Conservation (phyloP, 2,329 filamentous ascomycete genomes). For the Fusarium citri region DNA sequence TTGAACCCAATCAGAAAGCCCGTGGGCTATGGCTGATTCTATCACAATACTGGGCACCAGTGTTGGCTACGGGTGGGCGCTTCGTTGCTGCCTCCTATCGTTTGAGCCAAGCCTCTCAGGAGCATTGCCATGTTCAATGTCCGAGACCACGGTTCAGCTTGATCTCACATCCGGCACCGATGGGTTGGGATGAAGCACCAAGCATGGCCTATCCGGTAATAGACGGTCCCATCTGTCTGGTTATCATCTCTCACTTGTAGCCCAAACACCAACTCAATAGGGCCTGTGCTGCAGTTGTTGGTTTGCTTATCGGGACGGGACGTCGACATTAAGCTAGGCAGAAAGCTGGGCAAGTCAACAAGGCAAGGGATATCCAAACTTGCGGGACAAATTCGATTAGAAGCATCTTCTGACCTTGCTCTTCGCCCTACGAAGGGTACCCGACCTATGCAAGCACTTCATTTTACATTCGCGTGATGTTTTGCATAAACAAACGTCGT, state of each 20-base stretch:
- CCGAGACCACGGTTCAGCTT: not conserved
- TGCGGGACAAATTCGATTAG: not conserved
- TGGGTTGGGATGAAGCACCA: not conserved
- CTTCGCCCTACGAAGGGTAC: not conserved
- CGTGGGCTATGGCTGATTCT: not conserved
- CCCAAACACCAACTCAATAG: slow-evolving; percentile 2
- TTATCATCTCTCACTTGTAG: slow-evolving; percentile 9
- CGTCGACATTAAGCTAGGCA: slow-evolving; percentile 8
- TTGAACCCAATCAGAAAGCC: not conserved
- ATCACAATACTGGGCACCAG: not conserved
- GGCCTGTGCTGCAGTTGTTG: slow-evolving; percentile 6
- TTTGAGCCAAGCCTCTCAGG: not conserved
- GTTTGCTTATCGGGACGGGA: slow-evolving; percentile 18
- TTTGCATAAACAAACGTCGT: slow-evolving; percentile 9
- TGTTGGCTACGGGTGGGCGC: not conserved
- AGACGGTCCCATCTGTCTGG: slow-evolving; percentile 3
- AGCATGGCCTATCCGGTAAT: not conserved
- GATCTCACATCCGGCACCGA: not conserved
- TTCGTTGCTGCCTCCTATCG: slow-evolving; percentile 2
- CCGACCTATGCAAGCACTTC: slow-evolving; percentile 4
- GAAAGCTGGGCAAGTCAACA: not conserved
- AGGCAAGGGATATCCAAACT: not conserved
- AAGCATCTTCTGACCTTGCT: not conserved
- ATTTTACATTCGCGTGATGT: not conserved
- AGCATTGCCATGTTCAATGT: not conserved